Evolutionary conservation across 805 yeast species (phyloP).

Genomic region (Barnettozyma sucrosica): DNA sequence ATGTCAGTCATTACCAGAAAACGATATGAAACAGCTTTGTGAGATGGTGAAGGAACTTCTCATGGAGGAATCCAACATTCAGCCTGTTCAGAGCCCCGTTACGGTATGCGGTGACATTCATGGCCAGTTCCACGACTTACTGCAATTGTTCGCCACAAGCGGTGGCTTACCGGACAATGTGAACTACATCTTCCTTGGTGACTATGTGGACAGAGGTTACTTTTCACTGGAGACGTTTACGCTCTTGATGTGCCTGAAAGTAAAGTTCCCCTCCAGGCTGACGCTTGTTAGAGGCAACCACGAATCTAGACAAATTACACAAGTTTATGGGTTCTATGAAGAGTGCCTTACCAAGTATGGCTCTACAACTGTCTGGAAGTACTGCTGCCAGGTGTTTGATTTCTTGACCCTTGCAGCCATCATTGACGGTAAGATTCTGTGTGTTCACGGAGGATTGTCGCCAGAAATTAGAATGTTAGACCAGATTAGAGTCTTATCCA

Average conservation of each 20-base stretch:
- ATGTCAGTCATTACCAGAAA: constrained; percentile 82
- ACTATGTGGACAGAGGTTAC: constrained; percentile 97
- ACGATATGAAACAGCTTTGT: constrained; percentile 94
- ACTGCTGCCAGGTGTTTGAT: constrained; percentile 94
- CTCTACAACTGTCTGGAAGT: constrained; percentile 91
- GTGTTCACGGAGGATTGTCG: constrained; percentile 96
- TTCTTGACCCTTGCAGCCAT: constrained; percentile 92
- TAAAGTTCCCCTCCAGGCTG: constrained; percentile 75
- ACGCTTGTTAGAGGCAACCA: constrained; percentile 97
- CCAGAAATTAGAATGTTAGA: constrained; percentile 98
- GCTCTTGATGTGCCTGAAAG: constrained; percentile 86
- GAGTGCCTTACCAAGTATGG: constrained; percentile 93
- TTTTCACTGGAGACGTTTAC: constrained; percentile 93
- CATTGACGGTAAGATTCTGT: constrained; percentile 87
- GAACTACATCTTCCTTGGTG: constrained; percentile 86
- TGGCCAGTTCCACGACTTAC: constrained; percentile 93
- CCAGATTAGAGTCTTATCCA: constrained; percentile 85
- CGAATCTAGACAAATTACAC: constrained; percentile 96
- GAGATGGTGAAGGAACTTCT: constrained; percentile 90
- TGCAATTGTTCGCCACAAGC: constrained; percentile 82
- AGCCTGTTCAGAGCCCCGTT: constrained; percentile 89
- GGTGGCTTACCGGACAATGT: constrained; percentile 89
- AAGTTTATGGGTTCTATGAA: constrained; percentile 96
- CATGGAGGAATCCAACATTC: constrained; percentile 95
- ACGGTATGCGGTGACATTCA: constrained; percentile 97